phyloP scores from a whole-genome alignment of 768 basidiomycete species.

The Lactarius sp. region DNA sequence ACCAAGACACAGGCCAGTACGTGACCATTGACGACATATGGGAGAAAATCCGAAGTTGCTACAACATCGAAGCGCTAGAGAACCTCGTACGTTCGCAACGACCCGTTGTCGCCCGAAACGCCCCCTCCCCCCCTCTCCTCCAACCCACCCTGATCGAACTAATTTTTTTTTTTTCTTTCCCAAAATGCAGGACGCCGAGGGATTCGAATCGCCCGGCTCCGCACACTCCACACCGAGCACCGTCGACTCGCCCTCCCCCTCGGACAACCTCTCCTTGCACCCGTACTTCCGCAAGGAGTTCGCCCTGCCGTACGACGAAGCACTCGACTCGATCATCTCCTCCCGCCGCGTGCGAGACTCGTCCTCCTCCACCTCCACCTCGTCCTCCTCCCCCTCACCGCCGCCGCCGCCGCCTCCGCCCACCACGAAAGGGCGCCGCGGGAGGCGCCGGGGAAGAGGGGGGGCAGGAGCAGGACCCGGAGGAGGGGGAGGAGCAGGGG shows the following conservation, averaged over 20 bases:
- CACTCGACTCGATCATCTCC: conserved; percentile 55
- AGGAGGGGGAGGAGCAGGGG: not conserved
- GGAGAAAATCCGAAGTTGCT: conserved; percentile 66
- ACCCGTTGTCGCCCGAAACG: not conserved
- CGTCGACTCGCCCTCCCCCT: conserved; percentile 62
- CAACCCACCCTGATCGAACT: too few relatives aligned
- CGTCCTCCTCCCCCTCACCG: conserved; percentile 49
- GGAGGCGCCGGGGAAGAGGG: conserved; percentile 40
- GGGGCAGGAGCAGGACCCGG: not conserved
- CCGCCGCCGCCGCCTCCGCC: conserved; percentile 36
- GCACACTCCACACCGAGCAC: conserved; percentile 40
- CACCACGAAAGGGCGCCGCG: conserved; percentile 30
- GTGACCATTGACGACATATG: conserved; percentile 64
- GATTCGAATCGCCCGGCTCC: conserved; percentile 39
- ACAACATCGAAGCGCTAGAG: conserved; percentile 73
- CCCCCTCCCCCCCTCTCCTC: not conserved
- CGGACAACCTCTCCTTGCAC: conserved; percentile 61
- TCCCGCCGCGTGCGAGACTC: conserved; percentile 60
- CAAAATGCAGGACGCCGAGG: conserved; percentile 21
- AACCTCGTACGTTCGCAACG: conserved; percentile 45
- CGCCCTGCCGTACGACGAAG: conserved; percentile 52
- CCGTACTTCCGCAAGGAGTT: conserved; percentile 75
- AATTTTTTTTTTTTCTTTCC: too few relatives aligned
- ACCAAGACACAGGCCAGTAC: conserved; percentile 59
- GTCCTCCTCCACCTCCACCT: conserved; percentile 49